A percentile compares a stretch with the other conserved stretches of the same genome.
These are phyloP conservation scores for Nematocida major DNA, from an alignment of 371 early-diverging fungal species.

Conservation along the genomic window DNA sequence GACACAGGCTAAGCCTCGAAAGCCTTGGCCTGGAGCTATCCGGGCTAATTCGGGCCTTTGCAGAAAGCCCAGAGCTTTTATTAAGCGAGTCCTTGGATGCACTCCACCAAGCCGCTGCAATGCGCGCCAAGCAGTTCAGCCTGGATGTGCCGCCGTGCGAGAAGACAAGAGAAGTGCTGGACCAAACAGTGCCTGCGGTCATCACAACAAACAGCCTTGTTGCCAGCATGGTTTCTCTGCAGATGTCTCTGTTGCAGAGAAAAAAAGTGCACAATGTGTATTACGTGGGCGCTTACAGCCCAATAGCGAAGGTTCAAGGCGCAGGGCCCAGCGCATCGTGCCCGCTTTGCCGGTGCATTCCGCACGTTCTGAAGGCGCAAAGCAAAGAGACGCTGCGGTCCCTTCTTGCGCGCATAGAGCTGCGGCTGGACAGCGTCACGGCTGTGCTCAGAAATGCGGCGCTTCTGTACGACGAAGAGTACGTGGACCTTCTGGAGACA, in stretches of 20 bases:
- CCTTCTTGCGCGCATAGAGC: neutral
- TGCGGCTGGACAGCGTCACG: neutral
- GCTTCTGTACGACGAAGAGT: conserved; percentile 7
- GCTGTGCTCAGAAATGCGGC: neutral
- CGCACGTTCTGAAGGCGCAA: neutral
- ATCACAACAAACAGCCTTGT: conserved; percentile 63
- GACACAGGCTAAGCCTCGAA: too few relatives aligned
- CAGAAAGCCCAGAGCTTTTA: too few relatives aligned
- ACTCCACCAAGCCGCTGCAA: conserved; percentile 52
- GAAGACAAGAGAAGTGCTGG: conserved; percentile 48
- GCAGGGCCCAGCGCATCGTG: neutral
- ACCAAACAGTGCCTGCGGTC: conserved; percentile 61
- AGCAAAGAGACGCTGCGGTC: neutral
- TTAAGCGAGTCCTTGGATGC: neutral
- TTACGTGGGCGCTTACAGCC: neutral
- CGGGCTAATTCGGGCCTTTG: too few relatives aligned
- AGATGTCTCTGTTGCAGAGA: neutral
- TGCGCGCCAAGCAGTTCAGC: conserved; percentile 42
- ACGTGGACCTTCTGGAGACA: neutral
- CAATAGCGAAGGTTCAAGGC: neutral
- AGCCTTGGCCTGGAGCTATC: too few relatives aligned
- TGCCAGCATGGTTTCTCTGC: conserved; percentile 67
- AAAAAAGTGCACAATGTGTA: neutral
- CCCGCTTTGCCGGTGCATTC: neutral
- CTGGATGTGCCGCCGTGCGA: conserved; percentile 40